Percentiles rank a stretch among this genome's conserved stretches.
Conservation (phyloP, 208 protist species). For the Acanthamoeba royreba region DNA sequence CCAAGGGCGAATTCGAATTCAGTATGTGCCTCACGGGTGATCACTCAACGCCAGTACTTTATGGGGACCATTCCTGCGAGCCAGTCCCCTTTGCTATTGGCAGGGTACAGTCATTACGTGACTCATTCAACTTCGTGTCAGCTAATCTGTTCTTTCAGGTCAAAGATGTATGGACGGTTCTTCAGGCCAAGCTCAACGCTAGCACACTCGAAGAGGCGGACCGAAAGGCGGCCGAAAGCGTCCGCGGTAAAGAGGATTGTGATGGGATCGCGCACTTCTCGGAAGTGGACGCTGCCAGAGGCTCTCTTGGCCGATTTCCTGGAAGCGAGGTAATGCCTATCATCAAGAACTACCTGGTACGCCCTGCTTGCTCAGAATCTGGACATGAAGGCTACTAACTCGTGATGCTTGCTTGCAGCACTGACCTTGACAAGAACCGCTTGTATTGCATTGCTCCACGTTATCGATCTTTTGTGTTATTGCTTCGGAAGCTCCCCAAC, state of each 20-base stretch:
- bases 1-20: constrained; percentile 34
- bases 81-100: constrained; percentile 76
- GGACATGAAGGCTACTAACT: too few species aligned
- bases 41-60: constrained; percentile 76
- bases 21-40: constrained; percentile 74
- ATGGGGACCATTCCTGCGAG: constrained; percentile 77
- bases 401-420: too few species aligned
- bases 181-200: not conserved
- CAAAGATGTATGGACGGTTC: not conserved
- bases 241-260: not conserved
- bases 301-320: constrained; percentile 68
- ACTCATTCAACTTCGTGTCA: not conserved
- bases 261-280: not conserved
- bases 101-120: not conserved
- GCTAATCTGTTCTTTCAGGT: not conserved
- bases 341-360: constrained; percentile 46
- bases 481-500: too few species aligned
- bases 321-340: constrained; percentile 70
- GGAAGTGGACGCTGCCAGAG: constrained; percentile 49
- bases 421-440: too few species aligned
- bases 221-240: not conserved
- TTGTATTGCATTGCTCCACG: too few species aligned
- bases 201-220: not conserved
- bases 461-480: too few species aligned
- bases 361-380: too few species aligned